phyloP scores from a whole-genome alignment of 2,329 filamentous ascomycete species.

The Metarhizium guizhouense region DNA sequence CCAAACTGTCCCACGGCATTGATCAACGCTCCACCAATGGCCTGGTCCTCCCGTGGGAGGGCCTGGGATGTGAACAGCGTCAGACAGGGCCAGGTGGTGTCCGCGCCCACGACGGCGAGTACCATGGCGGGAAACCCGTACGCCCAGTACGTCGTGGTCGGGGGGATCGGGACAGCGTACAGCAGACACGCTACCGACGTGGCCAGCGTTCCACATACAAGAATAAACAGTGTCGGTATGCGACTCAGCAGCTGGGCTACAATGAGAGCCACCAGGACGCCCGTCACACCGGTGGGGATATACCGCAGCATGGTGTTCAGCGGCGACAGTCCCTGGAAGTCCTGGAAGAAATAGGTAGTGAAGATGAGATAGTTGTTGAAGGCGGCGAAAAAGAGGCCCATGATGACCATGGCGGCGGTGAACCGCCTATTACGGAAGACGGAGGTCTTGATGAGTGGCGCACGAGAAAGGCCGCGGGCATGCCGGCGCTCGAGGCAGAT shows the following conservation, averaged over 20 bases:
- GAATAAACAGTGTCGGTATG: conserved; percentile 48
- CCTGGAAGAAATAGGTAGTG: conserved; percentile 62
- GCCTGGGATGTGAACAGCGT: conserved; percentile 57
- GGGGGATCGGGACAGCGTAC: conserved; percentile 54
- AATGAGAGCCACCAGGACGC: conserved; percentile 46
- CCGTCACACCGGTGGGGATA: conserved; percentile 54
- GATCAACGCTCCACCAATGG: conserved; percentile 58
- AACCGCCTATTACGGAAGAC: conserved; percentile 53
- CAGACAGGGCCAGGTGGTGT: conserved; percentile 57
- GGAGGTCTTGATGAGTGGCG: conserved; percentile 57
- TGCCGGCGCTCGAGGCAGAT: conserved; percentile 26
- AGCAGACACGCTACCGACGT: conserved; percentile 49
- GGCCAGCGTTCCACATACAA: conserved; percentile 47
- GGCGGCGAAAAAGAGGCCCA: conserved; percentile 55
- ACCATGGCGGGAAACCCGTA: conserved; percentile 59
- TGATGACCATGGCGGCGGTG: conserved; percentile 54
- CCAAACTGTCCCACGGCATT: conserved; percentile 59
- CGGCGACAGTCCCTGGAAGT: conserved; percentile 51
- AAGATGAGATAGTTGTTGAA: conserved; percentile 63
- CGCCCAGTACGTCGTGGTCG: conserved; percentile 55
- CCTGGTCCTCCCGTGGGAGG: conserved; percentile 55
- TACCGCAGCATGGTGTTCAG: conserved; percentile 63
- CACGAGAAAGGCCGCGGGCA: conserved; percentile 18
- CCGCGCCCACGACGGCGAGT: conserved; percentile 55
- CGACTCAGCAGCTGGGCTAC: conserved; percentile 47